Conservation (phyloP, 768 basidiomycete species). For the Tulasnella calospora region DNA sequence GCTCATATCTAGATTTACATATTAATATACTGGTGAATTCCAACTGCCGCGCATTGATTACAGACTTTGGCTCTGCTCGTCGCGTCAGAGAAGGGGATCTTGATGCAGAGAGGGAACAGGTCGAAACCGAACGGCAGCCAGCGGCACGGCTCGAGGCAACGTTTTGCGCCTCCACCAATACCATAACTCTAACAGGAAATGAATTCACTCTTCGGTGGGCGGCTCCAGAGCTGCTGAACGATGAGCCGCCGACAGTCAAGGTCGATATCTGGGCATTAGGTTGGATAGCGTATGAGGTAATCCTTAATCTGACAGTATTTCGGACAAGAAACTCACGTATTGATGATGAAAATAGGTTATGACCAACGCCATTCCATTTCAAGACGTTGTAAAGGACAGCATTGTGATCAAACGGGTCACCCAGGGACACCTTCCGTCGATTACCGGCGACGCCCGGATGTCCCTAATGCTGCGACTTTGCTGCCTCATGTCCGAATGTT, state of each 20-base stretch:
- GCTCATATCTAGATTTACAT: not conserved
- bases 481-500: not conserved
- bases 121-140: not conserved
- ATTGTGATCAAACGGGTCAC: not conserved
- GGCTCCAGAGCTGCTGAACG: not conserved
- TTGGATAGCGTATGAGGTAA: not conserved
- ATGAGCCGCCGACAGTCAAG: not conserved
- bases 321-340: not conserved
- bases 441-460: not conserved
- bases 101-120: not conserved
- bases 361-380: not conserved
- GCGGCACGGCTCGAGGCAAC: not conserved
- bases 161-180: not conserved
- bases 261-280: not conserved
- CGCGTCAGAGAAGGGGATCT: not conserved
- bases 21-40: not conserved
- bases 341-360: not conserved
- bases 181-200: not conserved
- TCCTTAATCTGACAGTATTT: not conserved
- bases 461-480: not conserved
- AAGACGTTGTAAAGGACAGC: not conserved
- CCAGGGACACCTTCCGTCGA: not conserved
- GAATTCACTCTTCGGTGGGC: not conserved
- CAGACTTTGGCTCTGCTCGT: not conserved
- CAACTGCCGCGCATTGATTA: not conserved